Evolutionary conservation across 257 asterid species (phyloP).

Genomic region (Henckelia pumila): DNA sequence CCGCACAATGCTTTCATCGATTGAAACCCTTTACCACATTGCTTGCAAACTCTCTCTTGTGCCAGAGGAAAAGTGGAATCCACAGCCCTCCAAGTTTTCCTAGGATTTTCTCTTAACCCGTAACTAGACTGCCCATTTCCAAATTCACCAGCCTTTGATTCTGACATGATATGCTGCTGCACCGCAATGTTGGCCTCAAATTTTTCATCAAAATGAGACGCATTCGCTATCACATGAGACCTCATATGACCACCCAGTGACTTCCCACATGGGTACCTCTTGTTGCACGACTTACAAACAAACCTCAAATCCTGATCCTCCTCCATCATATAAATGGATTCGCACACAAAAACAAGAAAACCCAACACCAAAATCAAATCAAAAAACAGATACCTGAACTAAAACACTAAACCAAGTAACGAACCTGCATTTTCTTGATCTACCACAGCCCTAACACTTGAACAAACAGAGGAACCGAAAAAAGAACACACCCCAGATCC

Average conservation of each 20-base stretch:
- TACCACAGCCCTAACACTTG: constrained; percentile 18
- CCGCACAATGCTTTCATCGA: constrained; percentile 92
- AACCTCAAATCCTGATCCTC: constrained; percentile 53
- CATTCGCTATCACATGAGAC: constrained; percentile 63
- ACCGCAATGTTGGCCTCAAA: constrained; percentile 20
- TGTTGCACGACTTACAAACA: constrained; percentile 64
- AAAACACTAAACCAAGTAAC: constrained; percentile 24
- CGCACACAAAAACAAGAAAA: constrained; percentile 25
- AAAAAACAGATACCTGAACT: constrained; percentile 20
- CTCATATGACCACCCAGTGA: constrained; percentile 86
- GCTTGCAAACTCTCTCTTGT: constrained; percentile 68
- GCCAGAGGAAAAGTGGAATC: constrained; percentile 45
- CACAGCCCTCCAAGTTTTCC: constrained; percentile 76
- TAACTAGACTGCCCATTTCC: constrained; percentile 50
- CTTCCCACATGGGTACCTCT: constrained; percentile 76
- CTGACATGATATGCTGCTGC: constrained; percentile 23
- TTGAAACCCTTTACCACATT: constrained; percentile 92
- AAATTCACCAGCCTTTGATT: constrained; percentile 34
- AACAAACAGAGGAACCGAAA: constrained; percentile 22
- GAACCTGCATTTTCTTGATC: constrained; percentile 35
- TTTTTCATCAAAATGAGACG: constrained; percentile 45
- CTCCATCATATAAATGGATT: constrained; percentile 35
- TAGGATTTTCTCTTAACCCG: constrained; percentile 83
- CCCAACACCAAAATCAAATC: constrained; percentile 24
- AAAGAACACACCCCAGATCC: constrained; percentile 39